Evolutionary conservation across 2,329 filamentous ascomycete genomes (phyloP).

Genomic region (Colletotrichum sp.): DNA sequence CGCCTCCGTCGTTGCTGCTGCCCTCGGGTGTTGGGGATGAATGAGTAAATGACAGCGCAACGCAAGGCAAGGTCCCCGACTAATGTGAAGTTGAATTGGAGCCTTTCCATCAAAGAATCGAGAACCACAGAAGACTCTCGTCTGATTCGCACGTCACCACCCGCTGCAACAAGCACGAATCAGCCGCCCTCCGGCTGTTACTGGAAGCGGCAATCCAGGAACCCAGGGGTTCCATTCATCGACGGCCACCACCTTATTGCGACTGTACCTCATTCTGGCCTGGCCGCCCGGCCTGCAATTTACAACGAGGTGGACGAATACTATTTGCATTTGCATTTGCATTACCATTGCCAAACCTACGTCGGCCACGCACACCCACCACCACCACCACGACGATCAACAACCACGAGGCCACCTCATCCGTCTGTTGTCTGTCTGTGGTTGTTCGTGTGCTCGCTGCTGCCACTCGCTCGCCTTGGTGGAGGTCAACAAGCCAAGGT

Average conservation of each 20-base stretch:
- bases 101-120: not conserved
- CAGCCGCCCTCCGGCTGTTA: not conserved
- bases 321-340: conserved; percentile 1
- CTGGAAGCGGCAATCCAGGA: not conserved
- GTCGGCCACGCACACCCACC: not conserved
- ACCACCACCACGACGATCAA: not conserved
- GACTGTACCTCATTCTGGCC: not conserved
- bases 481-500: not conserved
- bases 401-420: not conserved
- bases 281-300: not conserved
- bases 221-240: conserved; percentile 9
- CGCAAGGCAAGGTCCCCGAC: not conserved
- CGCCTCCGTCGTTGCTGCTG: not conserved
- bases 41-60: not conserved
- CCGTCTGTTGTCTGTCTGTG: not conserved
- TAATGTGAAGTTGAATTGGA: not conserved
- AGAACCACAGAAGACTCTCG: not conserved
- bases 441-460: not conserved
- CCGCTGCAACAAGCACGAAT: not conserved
- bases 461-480: not conserved
- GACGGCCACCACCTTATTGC: not conserved
- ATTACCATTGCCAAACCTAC: not conserved
- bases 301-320: not conserved
- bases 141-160: not conserved
- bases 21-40: not conserved